Evolutionary conservation across 1,284 basidiomycete genomes (phyloP).

Genomic region (Lentinula novae-zelandiae): DNA sequence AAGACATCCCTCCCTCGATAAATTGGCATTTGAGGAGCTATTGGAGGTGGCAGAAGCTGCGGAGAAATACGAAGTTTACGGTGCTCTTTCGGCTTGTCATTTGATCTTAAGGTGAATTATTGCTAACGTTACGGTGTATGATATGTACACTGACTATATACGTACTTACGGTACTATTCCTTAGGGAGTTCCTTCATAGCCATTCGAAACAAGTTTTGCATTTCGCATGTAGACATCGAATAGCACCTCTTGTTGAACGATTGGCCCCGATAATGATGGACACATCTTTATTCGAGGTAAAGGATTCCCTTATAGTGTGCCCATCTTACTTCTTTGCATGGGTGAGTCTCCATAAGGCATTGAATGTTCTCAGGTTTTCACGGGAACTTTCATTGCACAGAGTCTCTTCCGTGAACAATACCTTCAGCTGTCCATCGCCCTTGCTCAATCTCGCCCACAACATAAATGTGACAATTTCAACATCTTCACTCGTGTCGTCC

Average conservation of each 20-base stretch:
- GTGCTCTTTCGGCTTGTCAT: slow-evolving; percentile 1
- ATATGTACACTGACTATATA: not conserved
- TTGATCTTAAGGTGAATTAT: slow-evolving; percentile 7
- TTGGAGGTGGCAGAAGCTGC: slow-evolving; percentile 6
- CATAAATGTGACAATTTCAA: not conserved
- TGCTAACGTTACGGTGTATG: not conserved
- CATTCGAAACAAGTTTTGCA: slow-evolving; percentile 1
- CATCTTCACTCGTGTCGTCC: not conserved
- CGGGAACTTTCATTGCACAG: not conserved
- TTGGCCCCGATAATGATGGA: slow-evolving; percentile 8
- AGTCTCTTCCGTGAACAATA: slow-evolving; percentile 5
- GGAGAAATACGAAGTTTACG: slow-evolving; percentile 12
- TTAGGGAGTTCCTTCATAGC: not conserved
- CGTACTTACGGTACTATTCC: not conserved
- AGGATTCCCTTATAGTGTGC: not conserved
- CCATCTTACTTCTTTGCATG: not conserved
- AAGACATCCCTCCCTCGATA: slow-evolving; percentile 2
- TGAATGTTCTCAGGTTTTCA: not conserved
- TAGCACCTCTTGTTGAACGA: not conserved
- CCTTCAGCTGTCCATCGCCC: not conserved
- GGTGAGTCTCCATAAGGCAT: not conserved
- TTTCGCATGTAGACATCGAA: not conserved
- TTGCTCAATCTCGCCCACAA: not conserved
- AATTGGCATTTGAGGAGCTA: not conserved
- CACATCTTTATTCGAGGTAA: not conserved